phyloP scores from a whole-genome alignment of 2,329 filamentous ascomycete genomes.

The Elsinoe fawcettii region DNA sequence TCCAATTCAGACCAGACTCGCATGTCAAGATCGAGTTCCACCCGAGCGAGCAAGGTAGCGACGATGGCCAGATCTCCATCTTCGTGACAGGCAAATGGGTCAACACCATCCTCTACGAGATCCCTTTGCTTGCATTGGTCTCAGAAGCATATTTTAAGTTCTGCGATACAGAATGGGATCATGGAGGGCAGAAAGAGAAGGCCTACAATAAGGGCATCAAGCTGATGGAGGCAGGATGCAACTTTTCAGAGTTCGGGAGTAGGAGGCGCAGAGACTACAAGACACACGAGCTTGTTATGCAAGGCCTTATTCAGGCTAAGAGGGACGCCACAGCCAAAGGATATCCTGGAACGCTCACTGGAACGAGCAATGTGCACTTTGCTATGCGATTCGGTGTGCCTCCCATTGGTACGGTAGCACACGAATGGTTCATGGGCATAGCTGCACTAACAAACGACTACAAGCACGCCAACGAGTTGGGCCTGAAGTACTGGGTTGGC shows the following conservation, averaged over 20 bases:
- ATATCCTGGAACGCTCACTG: slow-evolving; percentile 65
- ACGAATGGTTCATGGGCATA: slow-evolving; percentile 99
- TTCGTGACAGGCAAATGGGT: slow-evolving; percentile 77
- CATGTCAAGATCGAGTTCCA: slow-evolving; percentile 68
- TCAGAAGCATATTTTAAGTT: slow-evolving; percentile 98
- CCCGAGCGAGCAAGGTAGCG: slow-evolving; percentile 46
- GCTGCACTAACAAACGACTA: slow-evolving; percentile 87
- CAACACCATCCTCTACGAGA: slow-evolving; percentile 96
- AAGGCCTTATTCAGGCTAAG: slow-evolving; percentile 71
- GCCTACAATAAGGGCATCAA: slow-evolving; percentile 73
- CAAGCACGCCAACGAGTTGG: slow-evolving; percentile 71
- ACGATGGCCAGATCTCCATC: slow-evolving; percentile 68
- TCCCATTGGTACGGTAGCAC: slow-evolving; percentile 83
- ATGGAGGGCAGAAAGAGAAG: slow-evolving; percentile 76
- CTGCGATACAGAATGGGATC: slow-evolving; percentile 85
- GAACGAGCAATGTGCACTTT: slow-evolving; percentile 94
- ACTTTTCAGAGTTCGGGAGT: slow-evolving; percentile 90
- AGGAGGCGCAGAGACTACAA: slow-evolving; percentile 85
- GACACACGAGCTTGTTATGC: slow-evolving; percentile 85
- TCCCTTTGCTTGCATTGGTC: slow-evolving; percentile 81
- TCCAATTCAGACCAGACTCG: slow-evolving; percentile 70
- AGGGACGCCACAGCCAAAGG: slow-evolving; percentile 52
- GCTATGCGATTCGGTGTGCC: slow-evolving; percentile 84
- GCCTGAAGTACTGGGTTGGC: slow-evolving; percentile 78
- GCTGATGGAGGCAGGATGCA: slow-evolving; percentile 73